Conservation (phyloP, 371 early-diverging fungal species). For the Choanephora cucurbitarum region DNA sequence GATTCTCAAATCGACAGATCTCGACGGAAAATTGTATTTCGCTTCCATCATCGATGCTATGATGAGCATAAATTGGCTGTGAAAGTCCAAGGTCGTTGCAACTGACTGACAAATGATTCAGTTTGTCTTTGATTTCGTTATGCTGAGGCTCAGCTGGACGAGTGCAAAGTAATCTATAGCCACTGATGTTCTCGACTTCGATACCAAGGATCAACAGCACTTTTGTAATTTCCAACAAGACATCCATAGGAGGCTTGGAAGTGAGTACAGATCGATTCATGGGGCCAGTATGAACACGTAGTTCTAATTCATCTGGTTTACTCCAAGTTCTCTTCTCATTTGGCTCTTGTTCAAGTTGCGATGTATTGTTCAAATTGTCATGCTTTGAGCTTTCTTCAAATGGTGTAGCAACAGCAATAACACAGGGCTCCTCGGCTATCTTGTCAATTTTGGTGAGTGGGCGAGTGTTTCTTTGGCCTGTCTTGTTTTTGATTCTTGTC, state of each 20-base stretch:
- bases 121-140: not conserved
- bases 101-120: constrained; percentile 4
- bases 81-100: not conserved
- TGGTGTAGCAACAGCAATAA: too few relatives aligned
- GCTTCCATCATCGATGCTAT: constrained; percentile 76
- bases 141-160: constrained; percentile 37
- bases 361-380: too few relatives aligned
- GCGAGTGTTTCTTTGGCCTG: too few relatives aligned
- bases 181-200: constrained; percentile 63
- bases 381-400: too few relatives aligned
- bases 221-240: constrained; percentile 67
- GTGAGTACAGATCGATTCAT: constrained; percentile 75
- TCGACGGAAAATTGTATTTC: constrained; percentile 85
- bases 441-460: too few relatives aligned
- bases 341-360: too few relatives aligned
- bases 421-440: too few relatives aligned
- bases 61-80: constrained; percentile 89
- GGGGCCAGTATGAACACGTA: constrained; percentile 74
- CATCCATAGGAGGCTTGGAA: constrained; percentile 68
- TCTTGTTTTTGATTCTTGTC: too few relatives aligned
- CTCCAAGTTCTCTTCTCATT: too few relatives aligned
- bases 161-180: constrained; percentile 71
- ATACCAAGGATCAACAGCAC: constrained; percentile 68
- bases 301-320: constrained; percentile 35
- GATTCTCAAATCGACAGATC: constrained; percentile 85